Percentiles rank a stretch among this genome's conserved stretches.
These are phyloP conservation scores for Suillus subluteus DNA, from an alignment of 768 basidiomycete genomes.

Conservation along the genomic window DNA sequence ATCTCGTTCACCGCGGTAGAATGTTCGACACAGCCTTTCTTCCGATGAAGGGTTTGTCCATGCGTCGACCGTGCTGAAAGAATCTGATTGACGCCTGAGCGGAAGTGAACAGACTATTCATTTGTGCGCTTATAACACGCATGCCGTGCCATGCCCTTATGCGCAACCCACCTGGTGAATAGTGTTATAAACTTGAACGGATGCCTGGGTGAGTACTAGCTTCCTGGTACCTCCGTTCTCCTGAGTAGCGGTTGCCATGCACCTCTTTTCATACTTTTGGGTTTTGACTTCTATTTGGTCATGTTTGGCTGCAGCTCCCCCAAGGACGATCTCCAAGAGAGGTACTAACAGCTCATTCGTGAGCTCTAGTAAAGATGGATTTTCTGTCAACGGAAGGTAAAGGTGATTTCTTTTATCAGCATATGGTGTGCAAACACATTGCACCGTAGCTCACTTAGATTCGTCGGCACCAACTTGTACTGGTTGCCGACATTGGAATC, in stretches of 20 bases:
- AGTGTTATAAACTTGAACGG: neutral
- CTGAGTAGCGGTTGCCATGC: conserved; percentile 2
- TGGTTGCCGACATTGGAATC: conserved; percentile 52
- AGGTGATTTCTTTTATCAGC: neutral
- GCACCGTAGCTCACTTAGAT: conserved; percentile 34
- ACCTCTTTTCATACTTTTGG: neutral
- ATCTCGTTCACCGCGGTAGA: too few relatives aligned
- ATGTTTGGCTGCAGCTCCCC: conserved; percentile 31
- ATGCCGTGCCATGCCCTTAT: too few relatives aligned
- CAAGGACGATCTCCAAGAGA: conserved; percentile 35
- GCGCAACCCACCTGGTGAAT: neutral
- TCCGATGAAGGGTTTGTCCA: neutral
- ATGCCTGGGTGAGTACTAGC: too few relatives aligned
- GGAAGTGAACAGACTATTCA: neutral
- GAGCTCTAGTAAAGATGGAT: conserved; percentile 44
- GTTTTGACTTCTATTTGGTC: neutral
- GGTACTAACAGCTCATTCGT: conserved; percentile 45
- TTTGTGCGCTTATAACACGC: neutral
- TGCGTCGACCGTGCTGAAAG: neutral
- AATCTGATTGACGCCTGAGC: neutral
- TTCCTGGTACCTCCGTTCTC: neutral
- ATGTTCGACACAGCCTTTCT: neutral
- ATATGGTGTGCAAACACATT: neutral
- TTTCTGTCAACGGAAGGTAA: conserved; percentile 59
- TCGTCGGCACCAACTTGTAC: conserved; percentile 52